Base-by-base conservation (phyloP, 345 rosid genomes). In the Aethionema arabicum region DNA sequence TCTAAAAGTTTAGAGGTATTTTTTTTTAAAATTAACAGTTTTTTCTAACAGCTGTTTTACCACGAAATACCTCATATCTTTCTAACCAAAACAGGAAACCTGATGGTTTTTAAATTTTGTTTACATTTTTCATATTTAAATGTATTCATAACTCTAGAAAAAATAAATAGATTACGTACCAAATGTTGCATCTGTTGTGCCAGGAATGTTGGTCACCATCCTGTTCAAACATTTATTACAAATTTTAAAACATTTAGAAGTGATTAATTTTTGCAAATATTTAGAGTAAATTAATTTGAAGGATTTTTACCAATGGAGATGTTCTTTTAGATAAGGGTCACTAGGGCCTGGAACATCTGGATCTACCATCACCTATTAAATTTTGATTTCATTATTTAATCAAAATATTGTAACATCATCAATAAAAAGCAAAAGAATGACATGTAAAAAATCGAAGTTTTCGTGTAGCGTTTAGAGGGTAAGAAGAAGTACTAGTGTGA, bases 271-370 rank as follows among this genome's bases (percentile, higher is more conserved):
- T 21, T 21, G 27, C 27, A 21, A 21, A 21, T 21, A 1, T 21
- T 21, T 21, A 21, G n/a, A 40, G 4, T 8, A 36, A 15, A 10
- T 32, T 1, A 16, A 48, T 16, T 21, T 42, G 60, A 36, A 65
- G n/a, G 44, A 12, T 47, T n/a, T 61, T 63, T 82, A 83, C 90
- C 90, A 84, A 64, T 84, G 90, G 36, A 84, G 73, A 66, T 84
- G 84, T 57, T 84, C 90, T 68, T 77, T 81, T 9, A 74, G 58
- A 61, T 61, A 84, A 41, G 90, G 90, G 67, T 84, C 85, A 69
- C 87, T 82, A 52, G 90, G 90, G 50, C 90, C 83, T 42, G 90
- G 90, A 59, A 75, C 85, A 76, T 84, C 90, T 5, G 90, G 90
- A 66, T 84, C 90, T 10, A 81, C 58, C 90, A 84, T 78, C 35